Conservation (phyloP, 225 moss, liverwort and hornwort species). For the Climacium dendroides region DNA sequence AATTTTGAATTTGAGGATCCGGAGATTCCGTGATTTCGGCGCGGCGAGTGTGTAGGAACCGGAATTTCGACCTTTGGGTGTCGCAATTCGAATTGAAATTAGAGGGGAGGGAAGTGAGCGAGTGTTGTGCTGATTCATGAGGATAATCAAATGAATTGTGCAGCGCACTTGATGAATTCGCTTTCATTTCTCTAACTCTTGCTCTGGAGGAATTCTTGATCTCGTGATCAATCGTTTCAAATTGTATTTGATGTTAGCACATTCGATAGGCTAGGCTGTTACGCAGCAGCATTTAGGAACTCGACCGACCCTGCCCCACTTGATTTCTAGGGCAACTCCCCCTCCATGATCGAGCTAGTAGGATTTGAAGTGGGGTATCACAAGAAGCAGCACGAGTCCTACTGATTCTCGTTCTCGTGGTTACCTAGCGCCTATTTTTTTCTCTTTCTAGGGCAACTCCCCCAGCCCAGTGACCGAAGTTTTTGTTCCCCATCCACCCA, state of each 20-base stretch:
- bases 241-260: background rate
- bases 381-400: background rate
- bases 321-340: background rate
- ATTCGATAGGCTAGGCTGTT: background rate
- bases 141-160: background rate
- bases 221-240: background rate
- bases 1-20: background rate
- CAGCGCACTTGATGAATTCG: background rate
- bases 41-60: background rate
- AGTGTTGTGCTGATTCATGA: background rate
- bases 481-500: background rate
- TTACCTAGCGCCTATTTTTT: background rate
- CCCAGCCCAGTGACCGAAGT: background rate
- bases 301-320: background rate
- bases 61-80: background rate
- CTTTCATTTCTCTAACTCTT: background rate
- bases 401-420: background rate
- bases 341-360: background rate
- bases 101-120: background rate
- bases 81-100: background rate
- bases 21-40: background rate
- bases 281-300: background rate
- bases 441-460: background rate
- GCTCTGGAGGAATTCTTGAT: background rate
- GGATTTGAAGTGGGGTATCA: background rate